Percentiles rank a stretch among this genome's conserved stretches.
Conservation (phyloP, 352 stramenopile species). For the Pythium sukuiense region DNA sequence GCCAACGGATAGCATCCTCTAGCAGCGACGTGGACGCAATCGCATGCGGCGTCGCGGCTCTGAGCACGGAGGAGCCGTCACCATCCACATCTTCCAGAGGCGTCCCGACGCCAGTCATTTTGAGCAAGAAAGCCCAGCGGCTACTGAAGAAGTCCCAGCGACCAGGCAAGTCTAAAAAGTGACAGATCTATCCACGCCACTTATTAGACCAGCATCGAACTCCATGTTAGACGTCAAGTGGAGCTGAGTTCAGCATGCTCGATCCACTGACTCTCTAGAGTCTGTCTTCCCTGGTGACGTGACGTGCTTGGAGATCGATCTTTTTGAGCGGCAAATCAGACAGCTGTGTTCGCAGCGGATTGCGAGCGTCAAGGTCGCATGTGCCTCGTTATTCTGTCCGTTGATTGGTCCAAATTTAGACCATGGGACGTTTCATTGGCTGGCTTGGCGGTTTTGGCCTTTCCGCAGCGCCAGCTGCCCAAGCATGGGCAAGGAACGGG, state of each 20-base stretch:
- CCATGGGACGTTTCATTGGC: slow-evolving; percentile 14
- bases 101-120: slow-evolving; percentile 2
- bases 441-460: not conserved
- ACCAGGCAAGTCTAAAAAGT: slow-evolving; percentile 14
- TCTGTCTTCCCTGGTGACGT: not conserved
- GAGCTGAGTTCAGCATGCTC: not conserved
- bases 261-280: not conserved
- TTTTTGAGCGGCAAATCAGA: not conserved
- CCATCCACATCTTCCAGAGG: not conserved
- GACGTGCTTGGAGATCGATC: too few relatives aligned
- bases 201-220: not conserved
- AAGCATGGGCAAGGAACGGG: slow-evolving; percentile 12
- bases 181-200: not conserved
- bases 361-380: not conserved
- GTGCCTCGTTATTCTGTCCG: slow-evolving; percentile 10
- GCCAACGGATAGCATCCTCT: slow-evolving; percentile 17
- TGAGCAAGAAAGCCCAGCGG: slow-evolving; percentile 31
- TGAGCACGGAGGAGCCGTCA: slow-evolving; percentile 4
- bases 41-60: slow-evolving; percentile 1
- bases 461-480: slow-evolving; percentile 20
- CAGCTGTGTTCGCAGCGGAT: not conserved
- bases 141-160: slow-evolving; percentile 24
- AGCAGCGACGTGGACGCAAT: slow-evolving; percentile 1
- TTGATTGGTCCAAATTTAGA: slow-evolving; percentile 18
- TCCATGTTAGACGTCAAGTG: not conserved